Base-by-base conservation (phyloP, 176 grass and related monocot genomes). In the Eragrostis curvula region DNA sequence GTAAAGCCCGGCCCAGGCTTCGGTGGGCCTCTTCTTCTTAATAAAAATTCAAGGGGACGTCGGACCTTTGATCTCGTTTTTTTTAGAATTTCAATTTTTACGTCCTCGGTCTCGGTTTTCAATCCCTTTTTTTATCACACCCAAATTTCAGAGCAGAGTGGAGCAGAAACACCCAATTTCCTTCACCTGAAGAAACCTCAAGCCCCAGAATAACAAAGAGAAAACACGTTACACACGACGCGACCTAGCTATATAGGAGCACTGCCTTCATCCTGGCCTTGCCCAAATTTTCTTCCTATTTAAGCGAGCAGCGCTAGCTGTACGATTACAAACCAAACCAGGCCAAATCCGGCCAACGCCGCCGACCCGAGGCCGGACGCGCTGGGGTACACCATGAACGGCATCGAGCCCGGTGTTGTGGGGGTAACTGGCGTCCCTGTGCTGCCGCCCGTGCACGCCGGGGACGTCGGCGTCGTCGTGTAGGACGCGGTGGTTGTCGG, bases 221-320 rank as follows among this genome's bases (percentile, higher is more conserved):
- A 48, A 58, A 84, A 84, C 75, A 79, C 75, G 55, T 55, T 41
- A 12, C 68, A 57, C n/a, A 28, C 57, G 52, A 39, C 36, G 46
- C 39, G 53, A 57, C 55, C 55, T 81, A 70, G 7, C 13, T 63
- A 36, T 80, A 16, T 53, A 77, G 39, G 21, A 60, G 78, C 84
- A 90, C 77, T 80, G 88, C 63, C 77, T 89, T 83, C 53, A 83
- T 83, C 90, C 77, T 89, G 88, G 72, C 78, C 18, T n/a, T n/a
- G 64, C 25, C 21, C n/a, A 30, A 14, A 36, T 29, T 6, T 21
- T 20, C 13, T 20, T 79, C 13, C 23, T 10, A n/a, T 41, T 81
- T 87, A 91, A 8, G 24, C 58, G 27, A 81, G 73, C 68, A 91
- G 21, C 25, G 88, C 81, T 36, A 90, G 61, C 39, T 74, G 84